Evolutionary conservation across 805 yeast species (phyloP).

Genomic region (Candida orba): DNA sequence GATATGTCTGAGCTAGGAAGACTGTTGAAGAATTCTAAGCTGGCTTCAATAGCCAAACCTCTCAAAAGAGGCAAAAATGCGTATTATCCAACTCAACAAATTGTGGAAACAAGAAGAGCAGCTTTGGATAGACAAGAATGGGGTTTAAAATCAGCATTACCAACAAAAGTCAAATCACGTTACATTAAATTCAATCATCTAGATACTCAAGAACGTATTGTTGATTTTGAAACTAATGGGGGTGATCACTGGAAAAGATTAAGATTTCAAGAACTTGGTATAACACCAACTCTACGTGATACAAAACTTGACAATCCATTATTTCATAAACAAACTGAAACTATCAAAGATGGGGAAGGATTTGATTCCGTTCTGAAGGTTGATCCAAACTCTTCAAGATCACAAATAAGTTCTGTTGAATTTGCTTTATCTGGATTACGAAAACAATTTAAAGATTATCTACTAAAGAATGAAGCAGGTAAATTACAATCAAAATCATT

Average conservation of each 20-base stretch:
- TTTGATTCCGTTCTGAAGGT: slow-evolving; percentile 20
- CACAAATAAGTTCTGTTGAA: slow-evolving; percentile 4
- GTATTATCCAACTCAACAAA: slow-evolving; percentile 59
- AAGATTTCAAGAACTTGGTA: slow-evolving; percentile 63
- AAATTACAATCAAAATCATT: slow-evolving; percentile 24
- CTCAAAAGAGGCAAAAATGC: slow-evolving; percentile 10
- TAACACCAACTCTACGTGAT: slow-evolving; percentile 25
- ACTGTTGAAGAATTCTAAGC: slow-evolving; percentile 26
- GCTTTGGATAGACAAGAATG: slow-evolving; percentile 61
- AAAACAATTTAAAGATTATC: slow-evolving; percentile 46
- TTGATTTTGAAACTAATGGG: slow-evolving; percentile 60
- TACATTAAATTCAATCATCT: slow-evolving; percentile 58
- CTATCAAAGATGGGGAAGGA: slow-evolving; percentile 13
- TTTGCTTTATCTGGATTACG: slow-evolving; percentile 35
- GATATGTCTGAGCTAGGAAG: slow-evolving; percentile 22
- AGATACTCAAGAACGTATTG: slow-evolving; percentile 60
- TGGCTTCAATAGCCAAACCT: slow-evolving; percentile 29
- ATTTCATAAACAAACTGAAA: slow-evolving; percentile 17
- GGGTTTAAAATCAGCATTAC: slow-evolving; percentile 70
- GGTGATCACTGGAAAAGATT: slow-evolving; percentile 53
- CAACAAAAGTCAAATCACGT: slow-evolving; percentile 50
- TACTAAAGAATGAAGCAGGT: slow-evolving; percentile 44
- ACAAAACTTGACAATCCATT: slow-evolving; percentile 27
- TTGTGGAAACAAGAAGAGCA: slow-evolving; percentile 61
- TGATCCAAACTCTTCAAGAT: not conserved